Base-by-base conservation (phyloP, 2,329 filamentous ascomycete genomes). In the Colletotrichum sp. region DNA sequence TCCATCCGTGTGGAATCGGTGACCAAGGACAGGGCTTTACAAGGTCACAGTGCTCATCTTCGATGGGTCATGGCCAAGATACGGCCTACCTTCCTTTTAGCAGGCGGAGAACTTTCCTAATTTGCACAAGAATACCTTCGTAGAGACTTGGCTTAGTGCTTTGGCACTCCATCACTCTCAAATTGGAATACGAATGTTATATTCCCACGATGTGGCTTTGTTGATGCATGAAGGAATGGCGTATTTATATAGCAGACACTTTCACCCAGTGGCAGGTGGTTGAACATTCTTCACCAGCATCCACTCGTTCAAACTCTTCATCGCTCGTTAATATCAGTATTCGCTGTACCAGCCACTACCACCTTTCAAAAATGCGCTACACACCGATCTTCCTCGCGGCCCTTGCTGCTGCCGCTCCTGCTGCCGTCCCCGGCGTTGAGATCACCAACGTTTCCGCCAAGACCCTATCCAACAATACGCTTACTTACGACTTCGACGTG, bases 281-380 rank as follows among this genome's bases (percentile, higher is more conserved):
- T 12, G 6, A 22, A 48, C 44, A 22, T n/a, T 10, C 8, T 44
- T 44, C 39, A 44, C 18, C 18, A 44, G 39, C 39, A 44, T 44
- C 5, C 10, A 22, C 6, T 48, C 44, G 18, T 48, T 48, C n/a
- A 48, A 48, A 3, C 9, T n/a, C 44, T 22, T 48, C 44, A 48
- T 48, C 44, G n/a, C 44, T 48, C 44, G 18, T 48, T 48, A 22
- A 48, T 22, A 4, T 4, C 44, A 13, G 5, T 12, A 13, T 13
- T 22, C 10, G 3, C 10, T n/a, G n/a, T 3, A 22, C 7, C 18
- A 48, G 44, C 12, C 44, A 22, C n/a, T 48, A 48, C 44, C 10
- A 48, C n/a, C 44, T 48, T n/a, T 48, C 44, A 82, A 59, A 10
- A 52, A 67, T 67, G 64, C 64, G 39, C 6, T 67, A 48, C 39